phyloP scores from a whole-genome alignment of 495 filamentous ascomycete species.

The Neurospora sublineolata region DNA sequence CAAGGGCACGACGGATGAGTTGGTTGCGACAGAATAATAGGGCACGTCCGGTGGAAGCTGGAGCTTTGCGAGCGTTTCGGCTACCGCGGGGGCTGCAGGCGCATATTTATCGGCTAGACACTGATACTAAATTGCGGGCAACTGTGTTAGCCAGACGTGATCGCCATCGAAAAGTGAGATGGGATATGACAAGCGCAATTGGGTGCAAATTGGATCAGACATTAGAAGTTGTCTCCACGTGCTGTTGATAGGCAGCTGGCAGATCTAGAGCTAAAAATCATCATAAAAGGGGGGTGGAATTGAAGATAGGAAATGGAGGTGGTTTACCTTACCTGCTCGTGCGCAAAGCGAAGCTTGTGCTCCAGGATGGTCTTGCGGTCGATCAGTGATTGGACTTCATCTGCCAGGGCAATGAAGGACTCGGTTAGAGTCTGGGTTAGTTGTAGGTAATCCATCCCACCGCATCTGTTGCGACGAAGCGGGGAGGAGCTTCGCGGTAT shows the following conservation, averaged over 20 bases:
- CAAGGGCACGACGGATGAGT: slow-evolving; percentile 38
- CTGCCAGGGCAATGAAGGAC: slow-evolving; percentile 54
- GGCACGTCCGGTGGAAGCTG: slow-evolving; percentile 42
- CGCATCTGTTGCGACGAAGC: slow-evolving; percentile 5
- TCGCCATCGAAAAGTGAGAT: slow-evolving; percentile 1
- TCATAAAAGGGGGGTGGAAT: slow-evolving; percentile 15
- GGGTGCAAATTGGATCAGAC: slow-evolving; percentile 13
- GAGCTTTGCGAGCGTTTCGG: slow-evolving; percentile 41
- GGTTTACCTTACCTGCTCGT: slow-evolving; percentile 39
- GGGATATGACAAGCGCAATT: slow-evolving; percentile 6
- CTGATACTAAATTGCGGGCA: slow-evolving; percentile 32
- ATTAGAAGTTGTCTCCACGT: slow-evolving; percentile 38
- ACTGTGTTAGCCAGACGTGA: slow-evolving; percentile 8
- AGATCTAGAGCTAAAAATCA: slow-evolving; percentile 73
- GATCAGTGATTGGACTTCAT: slow-evolving; percentile 44
- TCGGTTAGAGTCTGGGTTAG: slow-evolving; percentile 39
- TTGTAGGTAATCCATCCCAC: slow-evolving; percentile 31
- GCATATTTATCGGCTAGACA: slow-evolving; percentile 48
- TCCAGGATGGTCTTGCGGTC: slow-evolving; percentile 44
- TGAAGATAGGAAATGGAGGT: slow-evolving; percentile 8
- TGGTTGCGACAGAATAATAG: slow-evolving; percentile 28
- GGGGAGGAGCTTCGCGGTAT: not conserved
- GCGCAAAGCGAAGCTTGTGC: slow-evolving; percentile 46
- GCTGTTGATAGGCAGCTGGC: slow-evolving; percentile 40
- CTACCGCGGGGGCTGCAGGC: slow-evolving; percentile 38